These are phyloP conservation scores for Lichtheimia ornata DNA, from an alignment of 371 early-diverging fungal genomes.

Conservation along the genomic window DNA sequence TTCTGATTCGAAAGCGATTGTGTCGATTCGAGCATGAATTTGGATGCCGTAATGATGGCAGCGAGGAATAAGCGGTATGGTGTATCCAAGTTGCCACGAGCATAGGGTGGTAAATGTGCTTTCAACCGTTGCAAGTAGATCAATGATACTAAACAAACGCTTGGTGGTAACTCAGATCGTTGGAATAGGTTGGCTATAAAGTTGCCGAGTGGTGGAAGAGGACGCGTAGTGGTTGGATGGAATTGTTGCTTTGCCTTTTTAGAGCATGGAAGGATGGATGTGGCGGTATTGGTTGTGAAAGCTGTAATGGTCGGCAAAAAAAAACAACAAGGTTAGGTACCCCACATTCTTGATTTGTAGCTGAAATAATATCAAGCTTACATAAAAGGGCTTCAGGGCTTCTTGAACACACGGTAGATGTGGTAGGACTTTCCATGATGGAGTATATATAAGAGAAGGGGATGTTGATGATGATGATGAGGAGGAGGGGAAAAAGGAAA, in stretches of 20 bases:
- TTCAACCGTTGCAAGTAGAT: conserved; percentile 77
- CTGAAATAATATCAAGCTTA: conserved; percentile 17
- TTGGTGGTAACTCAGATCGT: conserved; percentile 43
- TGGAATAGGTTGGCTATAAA: conserved; percentile 45
- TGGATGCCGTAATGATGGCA: conserved; percentile 70
- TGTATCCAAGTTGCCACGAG: conserved; percentile 75
- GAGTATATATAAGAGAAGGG: conserved; percentile 3
- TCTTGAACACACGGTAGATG: conserved; percentile 43
- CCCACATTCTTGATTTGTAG: not conserved
- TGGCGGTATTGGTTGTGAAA: conserved; percentile 51
- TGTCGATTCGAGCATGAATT: conserved; percentile 64
- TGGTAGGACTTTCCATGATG: conserved; percentile 22
- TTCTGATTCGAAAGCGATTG: conserved; percentile 58
- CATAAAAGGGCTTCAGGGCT: conserved; percentile 52
- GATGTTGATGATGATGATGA: conserved; percentile 1
- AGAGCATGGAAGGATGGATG: conserved; percentile 41
- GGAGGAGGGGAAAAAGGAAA: not conserved
- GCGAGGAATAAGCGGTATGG: conserved; percentile 76
- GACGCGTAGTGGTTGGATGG: conserved; percentile 5
- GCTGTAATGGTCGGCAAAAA: conserved; percentile 13
- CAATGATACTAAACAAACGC: conserved; percentile 62
- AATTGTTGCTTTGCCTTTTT: conserved; percentile 16
- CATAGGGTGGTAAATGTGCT: conserved; percentile 59
- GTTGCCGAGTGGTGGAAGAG: conserved; percentile 39
- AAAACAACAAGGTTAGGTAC: not conserved